Base-by-base conservation (phyloP, 169 alveolate species). In the Plasmodium malariae region DNA sequence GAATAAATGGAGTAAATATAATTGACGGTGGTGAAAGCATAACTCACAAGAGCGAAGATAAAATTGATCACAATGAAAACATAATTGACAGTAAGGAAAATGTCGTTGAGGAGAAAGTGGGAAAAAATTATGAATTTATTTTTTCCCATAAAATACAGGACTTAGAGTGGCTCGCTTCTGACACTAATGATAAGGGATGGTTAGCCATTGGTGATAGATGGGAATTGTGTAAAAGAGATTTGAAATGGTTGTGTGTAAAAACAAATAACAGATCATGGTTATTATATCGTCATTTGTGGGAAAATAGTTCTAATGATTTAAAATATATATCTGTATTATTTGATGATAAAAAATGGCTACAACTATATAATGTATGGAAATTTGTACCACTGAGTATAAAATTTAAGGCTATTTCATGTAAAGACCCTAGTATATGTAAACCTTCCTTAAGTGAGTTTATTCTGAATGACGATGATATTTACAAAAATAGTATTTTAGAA, bases 111-210 rank as follows among this genome's bases (percentile, higher is more conserved):
- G 80, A 67, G 49, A 34, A 30, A 28, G 45, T 32, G 14, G 48
- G 34, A 5, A 49, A 54, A 30, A 14, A 49, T 28, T 26, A 49
- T 2, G 68, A 59, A 67, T 37, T 80, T 4, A 32, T 24, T 30
- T n/a, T n/a, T n/a, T 40, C 90, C 6, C 90, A 80, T 70, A 80
- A 80, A 54, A 67, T 80, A 67, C 73, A 80, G 34, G 90, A 80
- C 59, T 70, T 80, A 65, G 90, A 80, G 30, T 80, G 90, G 90
- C 17, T 80, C 37, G 83, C 85, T 54, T 49, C 71, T 59, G 90
- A 80, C 65, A 80, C 90, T 1, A 70, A 80, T 54, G 90, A 80
- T 80, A 80, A 80, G 59, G 90, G 90, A 9, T 80, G 90, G 90
- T 30, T 80, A 80, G 17, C 90, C 26, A 67, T 80, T 65, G 9